Evolutionary conservation across 2,329 filamentous ascomycete genomes (phyloP).

Genomic region (Xylaria sp.): DNA sequence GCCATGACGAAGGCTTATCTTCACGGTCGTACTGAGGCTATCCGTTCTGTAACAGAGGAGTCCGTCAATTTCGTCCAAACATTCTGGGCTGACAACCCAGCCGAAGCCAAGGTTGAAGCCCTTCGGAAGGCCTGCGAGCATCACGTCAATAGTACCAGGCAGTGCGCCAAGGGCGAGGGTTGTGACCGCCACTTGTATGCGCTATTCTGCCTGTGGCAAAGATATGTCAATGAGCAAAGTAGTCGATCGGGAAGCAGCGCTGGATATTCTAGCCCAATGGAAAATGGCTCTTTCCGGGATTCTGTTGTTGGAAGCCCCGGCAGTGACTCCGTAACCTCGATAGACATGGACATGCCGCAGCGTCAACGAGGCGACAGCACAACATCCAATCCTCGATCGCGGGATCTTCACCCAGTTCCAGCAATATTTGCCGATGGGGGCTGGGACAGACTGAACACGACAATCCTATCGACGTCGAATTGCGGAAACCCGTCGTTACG

Average conservation of each 20-base stretch:
- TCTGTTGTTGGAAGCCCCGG: slow-evolving; percentile 64
- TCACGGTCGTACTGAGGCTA: slow-evolving; percentile 93
- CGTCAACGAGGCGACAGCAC: slow-evolving; percentile 65
- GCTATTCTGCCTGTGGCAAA: slow-evolving; percentile 94
- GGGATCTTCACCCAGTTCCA: slow-evolving; percentile 67
- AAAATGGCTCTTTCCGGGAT: slow-evolving; percentile 58
- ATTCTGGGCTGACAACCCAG: slow-evolving; percentile 92
- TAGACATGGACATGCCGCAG: slow-evolving; percentile 51
- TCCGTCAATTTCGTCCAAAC: slow-evolving; percentile 89
- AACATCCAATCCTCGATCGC: slow-evolving; percentile 55
- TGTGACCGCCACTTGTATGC: slow-evolving; percentile 95
- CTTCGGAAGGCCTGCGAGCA: slow-evolving; percentile 84
- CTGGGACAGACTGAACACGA: slow-evolving; percentile 96
- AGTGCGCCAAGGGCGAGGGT: slow-evolving; percentile 89
- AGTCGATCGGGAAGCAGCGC: slow-evolving; percentile 65
- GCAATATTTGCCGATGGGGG: slow-evolving; percentile 86
- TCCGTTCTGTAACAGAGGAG: slow-evolving; percentile 85
- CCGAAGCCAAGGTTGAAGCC: slow-evolving; percentile 84
- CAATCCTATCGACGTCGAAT: slow-evolving; percentile 96
- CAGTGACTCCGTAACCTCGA: slow-evolving; percentile 61
- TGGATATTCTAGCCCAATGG: slow-evolving; percentile 70
- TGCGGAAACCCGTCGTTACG: slow-evolving; percentile 95
- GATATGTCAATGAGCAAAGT: slow-evolving; percentile 78
- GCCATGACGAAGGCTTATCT: slow-evolving; percentile 97
- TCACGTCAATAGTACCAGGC: slow-evolving; percentile 81